Percentiles rank a stretch among this genome's conserved stretches.
Evolutionary conservation across 441 rosid genomes (phyloP).

Genomic region (Pelargonium myrrhifolium): DNA sequence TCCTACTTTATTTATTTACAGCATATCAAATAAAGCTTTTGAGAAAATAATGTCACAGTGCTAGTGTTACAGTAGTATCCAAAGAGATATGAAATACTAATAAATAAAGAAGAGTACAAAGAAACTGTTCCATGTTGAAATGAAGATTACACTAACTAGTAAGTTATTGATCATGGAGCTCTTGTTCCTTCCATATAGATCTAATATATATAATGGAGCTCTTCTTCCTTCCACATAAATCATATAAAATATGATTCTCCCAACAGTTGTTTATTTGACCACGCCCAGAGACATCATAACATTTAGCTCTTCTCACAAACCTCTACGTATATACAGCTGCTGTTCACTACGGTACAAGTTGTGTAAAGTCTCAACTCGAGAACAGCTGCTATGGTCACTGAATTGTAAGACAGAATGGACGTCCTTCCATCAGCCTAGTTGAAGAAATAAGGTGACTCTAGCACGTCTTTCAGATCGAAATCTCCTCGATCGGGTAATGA

Average conservation of each 20-base stretch:
- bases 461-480: slow-evolving; percentile 76
- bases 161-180: background rate
- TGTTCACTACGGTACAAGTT: too few species aligned
- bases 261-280: background rate
- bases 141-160: background rate
- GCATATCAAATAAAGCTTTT: too few species aligned
- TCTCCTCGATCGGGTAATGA: slow-evolving; percentile 87
- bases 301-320: background rate
- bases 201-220: background rate
- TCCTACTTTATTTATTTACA: too few species aligned
- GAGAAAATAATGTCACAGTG: too few species aligned
- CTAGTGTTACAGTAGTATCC: too few species aligned
- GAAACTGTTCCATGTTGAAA: background rate
- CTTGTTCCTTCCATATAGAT: background rate
- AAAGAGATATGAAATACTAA: too few species aligned
- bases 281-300: background rate
- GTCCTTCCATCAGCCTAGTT: slow-evolving; percentile 32
- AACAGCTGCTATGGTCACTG: too few species aligned
- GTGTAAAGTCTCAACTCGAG: too few species aligned
- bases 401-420: background rate
- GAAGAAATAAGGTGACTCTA: slow-evolving; percentile 83
- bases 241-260: background rate
- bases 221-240: slow-evolving; percentile 12
- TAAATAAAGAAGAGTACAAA: too few species aligned
- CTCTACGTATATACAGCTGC: too few species aligned